Evolutionary conservation across 768 basidiomycete species (phyloP).

Genomic region (Sporobolomyces phaffii): DNA sequence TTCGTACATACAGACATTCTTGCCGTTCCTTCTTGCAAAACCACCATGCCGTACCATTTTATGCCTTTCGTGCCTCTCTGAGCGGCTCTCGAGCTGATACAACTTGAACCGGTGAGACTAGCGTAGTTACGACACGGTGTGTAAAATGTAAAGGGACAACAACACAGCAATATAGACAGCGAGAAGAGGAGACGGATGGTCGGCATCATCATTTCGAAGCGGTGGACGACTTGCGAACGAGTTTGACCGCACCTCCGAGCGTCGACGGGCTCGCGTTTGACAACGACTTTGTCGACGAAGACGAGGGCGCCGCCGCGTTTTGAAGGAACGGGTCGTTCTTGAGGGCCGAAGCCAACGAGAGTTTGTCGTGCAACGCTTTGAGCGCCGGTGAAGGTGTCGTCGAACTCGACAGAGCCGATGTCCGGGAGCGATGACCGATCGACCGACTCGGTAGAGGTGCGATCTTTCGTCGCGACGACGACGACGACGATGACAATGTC

Average conservation of each 20-base stretch:
- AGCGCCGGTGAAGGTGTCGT: background rate
- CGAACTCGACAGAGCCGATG: background rate
- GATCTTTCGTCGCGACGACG: background rate
- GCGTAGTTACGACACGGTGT: too few species aligned
- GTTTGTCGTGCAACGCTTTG: slow-evolving; percentile 18
- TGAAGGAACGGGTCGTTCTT: slow-evolving; percentile 28
- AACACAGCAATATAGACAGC: background rate
- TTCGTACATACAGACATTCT: too few species aligned
- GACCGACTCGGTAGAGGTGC: background rate
- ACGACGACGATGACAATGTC: background rate
- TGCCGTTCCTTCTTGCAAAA: too few species aligned
- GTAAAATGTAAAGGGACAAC: too few species aligned
- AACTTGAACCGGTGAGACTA: too few species aligned
- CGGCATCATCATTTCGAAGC: too few species aligned
- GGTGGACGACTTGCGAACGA: background rate
- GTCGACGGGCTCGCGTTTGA: too few species aligned
- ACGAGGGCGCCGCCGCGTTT: background rate
- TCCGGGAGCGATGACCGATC: background rate
- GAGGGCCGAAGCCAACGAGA: slow-evolving; percentile 23
- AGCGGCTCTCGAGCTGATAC: too few species aligned
- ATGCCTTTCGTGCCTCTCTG: too few species aligned
- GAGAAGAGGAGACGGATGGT: background rate
- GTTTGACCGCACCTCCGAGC: background rate
- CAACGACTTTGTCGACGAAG: too few species aligned
- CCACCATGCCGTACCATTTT: too few species aligned